Conservation (phyloP, 1,139 yeast species). For the Pichia sp. region DNA sequence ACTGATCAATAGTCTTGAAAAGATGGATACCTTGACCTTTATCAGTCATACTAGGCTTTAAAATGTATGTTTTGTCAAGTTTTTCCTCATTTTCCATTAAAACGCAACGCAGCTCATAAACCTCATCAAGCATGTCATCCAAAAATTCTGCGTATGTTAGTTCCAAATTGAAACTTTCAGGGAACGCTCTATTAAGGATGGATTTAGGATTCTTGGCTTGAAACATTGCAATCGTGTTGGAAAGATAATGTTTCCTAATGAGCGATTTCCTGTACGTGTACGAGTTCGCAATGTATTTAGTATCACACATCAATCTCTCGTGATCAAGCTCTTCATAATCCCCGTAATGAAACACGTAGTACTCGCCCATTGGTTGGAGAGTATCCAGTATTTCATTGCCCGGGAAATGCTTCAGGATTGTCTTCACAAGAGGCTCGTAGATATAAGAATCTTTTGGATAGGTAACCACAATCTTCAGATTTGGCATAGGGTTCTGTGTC, state of each 20-base stretch:
- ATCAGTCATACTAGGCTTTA: conserved; percentile 96
- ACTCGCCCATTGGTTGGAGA: conserved; percentile 20
- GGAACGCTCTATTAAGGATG: conserved; percentile 51
- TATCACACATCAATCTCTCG: conserved; percentile 40
- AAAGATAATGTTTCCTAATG: conserved; percentile 81
- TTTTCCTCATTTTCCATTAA: conserved; percentile 44
- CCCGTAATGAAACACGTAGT: conserved; percentile 59
- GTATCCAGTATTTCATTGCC: conserved; percentile 19
- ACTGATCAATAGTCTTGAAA: conserved; percentile 68
- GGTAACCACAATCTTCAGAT: conserved; percentile 12
- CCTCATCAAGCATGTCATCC: conserved; percentile 89
- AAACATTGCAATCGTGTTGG: conserved; percentile 71
- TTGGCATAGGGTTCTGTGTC: not conserved
- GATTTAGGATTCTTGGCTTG: conserved; percentile 69
- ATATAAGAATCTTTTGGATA: conserved; percentile 42
- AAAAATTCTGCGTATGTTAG: conserved; percentile 95
- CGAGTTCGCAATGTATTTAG: conserved; percentile 63
- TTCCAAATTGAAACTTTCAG: conserved; percentile 73
- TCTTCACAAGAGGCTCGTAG: conserved; percentile 39
- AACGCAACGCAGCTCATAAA: conserved; percentile 79
- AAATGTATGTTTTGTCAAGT: conserved; percentile 57
- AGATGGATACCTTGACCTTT: conserved; percentile 92
- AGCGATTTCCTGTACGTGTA: conserved; percentile 82
- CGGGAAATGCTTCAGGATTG: conserved; percentile 27
- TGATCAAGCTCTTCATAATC: conserved; percentile 87